phyloP scores from a whole-genome alignment of 176 grass and related monocot genomes.

The Elymus sibiricus region DNA sequence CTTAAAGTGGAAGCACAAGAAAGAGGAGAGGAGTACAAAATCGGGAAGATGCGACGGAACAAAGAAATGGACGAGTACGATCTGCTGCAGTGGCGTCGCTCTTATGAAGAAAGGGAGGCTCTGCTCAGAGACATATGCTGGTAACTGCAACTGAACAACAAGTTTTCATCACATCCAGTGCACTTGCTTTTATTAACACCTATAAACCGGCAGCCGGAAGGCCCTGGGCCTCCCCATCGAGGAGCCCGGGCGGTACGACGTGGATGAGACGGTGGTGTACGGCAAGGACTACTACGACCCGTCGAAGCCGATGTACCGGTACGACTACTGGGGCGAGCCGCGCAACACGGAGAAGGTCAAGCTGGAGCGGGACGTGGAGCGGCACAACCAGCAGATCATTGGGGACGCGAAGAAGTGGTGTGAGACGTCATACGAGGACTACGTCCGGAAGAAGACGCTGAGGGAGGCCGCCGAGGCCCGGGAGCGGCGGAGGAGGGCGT shows the following conservation, averaged over 20 bases:
- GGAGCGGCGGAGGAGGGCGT: slow-evolving; percentile 17
- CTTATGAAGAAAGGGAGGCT: slow-evolving; percentile 79
- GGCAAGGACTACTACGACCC: slow-evolving; percentile 72
- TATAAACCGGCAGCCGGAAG: slow-evolving; percentile 51
- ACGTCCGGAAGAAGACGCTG: slow-evolving; percentile 29
- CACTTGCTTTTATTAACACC: neutral
- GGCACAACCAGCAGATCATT: slow-evolving; percentile 51
- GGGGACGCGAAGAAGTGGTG: slow-evolving; percentile 76
- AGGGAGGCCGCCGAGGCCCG: slow-evolving; percentile 36
- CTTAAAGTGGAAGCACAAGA: slow-evolving; percentile 65
- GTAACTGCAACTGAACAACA: slow-evolving; percentile 29
- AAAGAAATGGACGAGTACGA: slow-evolving; percentile 94
- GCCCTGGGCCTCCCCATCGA: slow-evolving; percentile 72
- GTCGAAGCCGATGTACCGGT: slow-evolving; percentile 64
- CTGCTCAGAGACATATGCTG: slow-evolving; percentile 93
- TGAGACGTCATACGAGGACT: slow-evolving; percentile 65
- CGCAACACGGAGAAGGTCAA: slow-evolving; percentile 62
- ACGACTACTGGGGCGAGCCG: slow-evolving; percentile 68
- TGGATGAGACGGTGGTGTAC: slow-evolving; percentile 68
- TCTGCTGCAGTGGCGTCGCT: slow-evolving; percentile 79
- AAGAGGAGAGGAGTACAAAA: slow-evolving; percentile 72
- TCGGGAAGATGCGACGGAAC: slow-evolving; percentile 55
- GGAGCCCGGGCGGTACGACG: slow-evolving; percentile 69
- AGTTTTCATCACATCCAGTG: neutral
- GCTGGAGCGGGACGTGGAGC: slow-evolving; percentile 44